Evolutionary conservation across 306 rosid genomes (phyloP).

Genomic region (Vicia villosa): DNA sequence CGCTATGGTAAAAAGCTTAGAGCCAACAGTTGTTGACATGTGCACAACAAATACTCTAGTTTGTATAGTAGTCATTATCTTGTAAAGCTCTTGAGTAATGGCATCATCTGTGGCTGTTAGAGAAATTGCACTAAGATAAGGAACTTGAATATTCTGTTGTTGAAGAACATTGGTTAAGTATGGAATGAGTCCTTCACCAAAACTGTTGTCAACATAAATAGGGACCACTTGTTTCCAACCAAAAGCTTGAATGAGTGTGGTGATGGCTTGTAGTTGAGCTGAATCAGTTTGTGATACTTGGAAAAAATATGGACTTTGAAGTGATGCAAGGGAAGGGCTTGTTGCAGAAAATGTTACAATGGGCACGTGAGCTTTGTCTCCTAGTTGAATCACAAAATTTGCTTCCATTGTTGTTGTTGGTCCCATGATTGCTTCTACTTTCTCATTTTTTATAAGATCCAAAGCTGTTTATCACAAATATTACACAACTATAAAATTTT

Average conservation of each 20-base stretch:
- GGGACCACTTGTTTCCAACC: constrained; percentile 58
- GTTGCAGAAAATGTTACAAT: constrained; percentile 59
- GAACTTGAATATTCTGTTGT: constrained; percentile 30
- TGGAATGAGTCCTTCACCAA: constrained; percentile 52
- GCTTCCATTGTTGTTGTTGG: constrained; percentile 55
- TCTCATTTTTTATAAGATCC: constrained; percentile 50
- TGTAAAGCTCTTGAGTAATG: constrained; percentile 45
- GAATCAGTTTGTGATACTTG: constrained; percentile 47
- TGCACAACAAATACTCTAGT: constrained; percentile 65
- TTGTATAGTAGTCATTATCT: constrained; percentile 48
- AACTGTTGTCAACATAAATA: constrained; percentile 48
- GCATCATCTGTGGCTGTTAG: constrained; percentile 39
- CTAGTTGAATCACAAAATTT: constrained; percentile 51
- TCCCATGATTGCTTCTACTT: constrained; percentile 60
- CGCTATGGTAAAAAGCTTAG: constrained; percentile 47
- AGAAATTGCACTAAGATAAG: constrained; percentile 46
- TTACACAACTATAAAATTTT: too few relatives aligned
- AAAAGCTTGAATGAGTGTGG: constrained; percentile 44
- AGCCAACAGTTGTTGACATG: constrained; percentile 40
- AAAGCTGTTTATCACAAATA: constrained; percentile 33
- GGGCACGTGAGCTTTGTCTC: constrained; percentile 54
- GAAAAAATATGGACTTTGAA: constrained; percentile 51
- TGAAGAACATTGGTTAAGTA: constrained; percentile 49
- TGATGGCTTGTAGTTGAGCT: constrained; percentile 49
- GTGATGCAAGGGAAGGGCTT: constrained; percentile 51